Evolutionary conservation across 106 monocot genomes (phyloP), one percentile per base, ranked within the genome.

Genomic region (Dendrobium nobile): DNA sequence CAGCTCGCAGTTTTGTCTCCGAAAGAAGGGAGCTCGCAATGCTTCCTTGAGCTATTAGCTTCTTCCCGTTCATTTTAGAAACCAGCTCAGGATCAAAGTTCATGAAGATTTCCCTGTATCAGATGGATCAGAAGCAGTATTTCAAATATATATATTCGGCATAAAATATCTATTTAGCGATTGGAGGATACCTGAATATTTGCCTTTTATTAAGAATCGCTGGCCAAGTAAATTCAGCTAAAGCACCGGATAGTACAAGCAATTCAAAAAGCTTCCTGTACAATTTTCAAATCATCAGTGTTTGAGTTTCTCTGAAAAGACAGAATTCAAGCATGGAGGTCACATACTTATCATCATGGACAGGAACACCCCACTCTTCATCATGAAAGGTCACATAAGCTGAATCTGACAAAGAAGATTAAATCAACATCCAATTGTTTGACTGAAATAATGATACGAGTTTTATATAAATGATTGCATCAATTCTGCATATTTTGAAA

Each of bases 301-400:
- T 28, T 67, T 67, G 33, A 72, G 37, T 40, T 40, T 72, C 27
- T 72, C 17, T 13, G 16, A 40, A 72, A 37, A 72, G 40, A 72
- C 51, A 51, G 28, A 28, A 37, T 16, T 15, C 33, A 72, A 72
- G 28, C 5, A 33, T 72, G 17, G 40, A 72, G 16, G 13, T 15
- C 10, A 31, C 19, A 70, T 70, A 72, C 72, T 37, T 72, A 68
- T 92, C 92, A 86, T 92, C 90, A 82, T 92, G 92, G 56, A 92
- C 88, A 31, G 92, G 89, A 58, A 92, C 86, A 77, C 92, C 92
- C 92, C 92, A 92, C 80, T 92, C 92, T 85, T 88, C 86, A 77
- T 92, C 90, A 85, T 92, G 89, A 78, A 92, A 92, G 78, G 79
- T 43, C 76, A 77, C 82, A 89, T 92, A 92, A 28, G 40, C 10